Base-by-base conservation (phyloP, 257 asterid genomes). In the Salvia rosmarinus region DNA sequence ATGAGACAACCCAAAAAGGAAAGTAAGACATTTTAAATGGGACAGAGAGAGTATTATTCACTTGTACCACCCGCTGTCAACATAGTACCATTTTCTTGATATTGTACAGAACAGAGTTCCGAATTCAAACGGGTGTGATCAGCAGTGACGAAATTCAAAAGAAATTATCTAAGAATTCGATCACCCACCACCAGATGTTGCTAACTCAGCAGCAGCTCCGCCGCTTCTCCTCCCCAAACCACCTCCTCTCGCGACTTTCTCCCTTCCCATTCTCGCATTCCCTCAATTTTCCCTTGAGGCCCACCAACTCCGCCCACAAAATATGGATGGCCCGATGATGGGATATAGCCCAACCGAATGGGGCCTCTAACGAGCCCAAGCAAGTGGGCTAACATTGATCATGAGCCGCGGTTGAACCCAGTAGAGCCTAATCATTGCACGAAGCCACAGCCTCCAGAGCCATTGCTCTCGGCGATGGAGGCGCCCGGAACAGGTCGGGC, bases 181-280 rank as follows among this genome's bases (percentile, higher is more conserved):
- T 63, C 72, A 9, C 37, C 59, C 21, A 50, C 37, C 68, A 34
- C 34, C 80, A 78, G 44, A 80, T 78, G 84, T 75, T 84, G 88
- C 75, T 76, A 23, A 37, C 80, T 35, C 86, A 76, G 14, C 71
- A 47, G 77, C 83, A 43, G 51, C 79, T 71, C 71, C 80, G 43
- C 76, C 78, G 60, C 68, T 42, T 65, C 77, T 40, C 82, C 79
- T 20, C 75, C 76, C 61, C 67, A 55, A 77, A 74, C 50, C 52
- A 7, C 61, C 60, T 52, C 42, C 51, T 61, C 71, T 72, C 76
- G 13, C 64, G 77, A 14, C 56, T 39, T 42, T 40, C 81, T 20
- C 78, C 68, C 2, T 56, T 70, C 50, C 72, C 78, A 34, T 64
- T 43, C 56, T 56, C 76, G 11, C 77, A 72, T 19, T 77, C 77